Evolutionary conservation across 1,139 yeast species (phyloP), one percentile per base, ranked within the genome.

Genomic region (Geotrichum macrosporum): DNA sequence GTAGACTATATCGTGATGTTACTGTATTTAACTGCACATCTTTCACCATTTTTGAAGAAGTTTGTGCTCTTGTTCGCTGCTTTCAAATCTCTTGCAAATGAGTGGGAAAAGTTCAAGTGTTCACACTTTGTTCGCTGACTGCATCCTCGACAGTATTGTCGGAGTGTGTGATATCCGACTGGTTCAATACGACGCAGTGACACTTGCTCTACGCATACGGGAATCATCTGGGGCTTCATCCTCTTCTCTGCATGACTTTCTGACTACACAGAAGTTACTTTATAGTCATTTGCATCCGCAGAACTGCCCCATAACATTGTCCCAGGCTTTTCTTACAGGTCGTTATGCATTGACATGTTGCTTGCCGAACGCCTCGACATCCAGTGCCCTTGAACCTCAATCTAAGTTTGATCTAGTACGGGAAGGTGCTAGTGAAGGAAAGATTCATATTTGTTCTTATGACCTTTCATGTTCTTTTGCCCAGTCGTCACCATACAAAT

Each of bases 131-230:
- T 41, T 34, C 27, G 38, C 38, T 19, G 43, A 47, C 33, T 29
- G 47, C 20, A 32, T 43, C 1, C 33, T 47, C 5, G 43, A 41
- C 27, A 34, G 24, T 15, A 18, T 34, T 9, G 47, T 47, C 3
- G 50, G 47, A 4, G 29, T 43, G 3, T 42, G 50, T 19, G 34
- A 40, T 20, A 38, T 47, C 20, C 40, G 35, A 15, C 37, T 47
- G 3, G 20, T 47, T 18, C 50, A 47, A 22, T 47, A 47, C 44
- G 46, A 47, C 35, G 46, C 40, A 9, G 47, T 47, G 5, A 37
- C 35, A 6, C 35, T 31, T 6, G 27, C 31, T 15, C 39, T 47
- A 5, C 38, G 44, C 13, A n/a, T 44, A 5, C n/a, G n/a, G n/a
- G n/a, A n/a, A n/a, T n/a, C n/a, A n/a, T n/a, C n/a, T n/a, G 27